Evolutionary conservation across 805 yeast genomes (phyloP).

Genomic region (Nakazawaea laoshanensis): DNA sequence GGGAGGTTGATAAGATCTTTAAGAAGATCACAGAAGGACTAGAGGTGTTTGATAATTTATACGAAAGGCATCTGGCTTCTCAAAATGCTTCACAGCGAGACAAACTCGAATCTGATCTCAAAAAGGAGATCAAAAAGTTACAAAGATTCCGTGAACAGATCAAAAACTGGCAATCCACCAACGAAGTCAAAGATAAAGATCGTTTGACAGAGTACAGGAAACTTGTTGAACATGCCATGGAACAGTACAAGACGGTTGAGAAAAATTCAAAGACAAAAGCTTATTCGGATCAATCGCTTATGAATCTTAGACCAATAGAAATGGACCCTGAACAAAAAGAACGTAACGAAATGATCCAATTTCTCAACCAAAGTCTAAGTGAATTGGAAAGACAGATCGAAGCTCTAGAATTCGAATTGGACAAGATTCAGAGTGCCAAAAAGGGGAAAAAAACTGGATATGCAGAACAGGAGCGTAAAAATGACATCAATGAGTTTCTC

Average conservation of each 20-base stretch:
- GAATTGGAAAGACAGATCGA: constrained; percentile 80
- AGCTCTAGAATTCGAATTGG: constrained; percentile 64
- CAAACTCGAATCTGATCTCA: constrained; percentile 84
- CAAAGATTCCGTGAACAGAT: constrained; percentile 93
- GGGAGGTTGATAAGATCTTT: constrained; percentile 86
- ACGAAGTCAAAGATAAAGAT: constrained; percentile 86
- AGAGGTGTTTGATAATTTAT: constrained; percentile 72
- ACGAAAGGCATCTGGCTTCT: constrained; percentile 75
- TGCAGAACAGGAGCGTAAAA: constrained; percentile 42
- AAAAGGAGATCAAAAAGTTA: constrained; percentile 89
- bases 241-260: constrained; percentile 89
- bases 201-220: constrained; percentile 68
- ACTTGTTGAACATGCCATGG: constrained; percentile 78
- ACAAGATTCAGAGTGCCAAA: constrained; percentile 37
- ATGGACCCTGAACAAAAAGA: constrained; percentile 77
- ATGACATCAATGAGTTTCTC: constrained; percentile 51
- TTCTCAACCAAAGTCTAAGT: constrained; percentile 64
- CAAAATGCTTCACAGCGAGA: constrained; percentile 87
- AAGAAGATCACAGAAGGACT: constrained; percentile 92
- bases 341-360: constrained; percentile 63
- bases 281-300: constrained; percentile 86
- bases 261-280: constrained; percentile 91
- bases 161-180: constrained; percentile 88
- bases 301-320: constrained; percentile 34
- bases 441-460: constrained; percentile 43